Conservation (phyloP, 192 early-diverging fungal genomes). For the Linnemannia elongata region DNA sequence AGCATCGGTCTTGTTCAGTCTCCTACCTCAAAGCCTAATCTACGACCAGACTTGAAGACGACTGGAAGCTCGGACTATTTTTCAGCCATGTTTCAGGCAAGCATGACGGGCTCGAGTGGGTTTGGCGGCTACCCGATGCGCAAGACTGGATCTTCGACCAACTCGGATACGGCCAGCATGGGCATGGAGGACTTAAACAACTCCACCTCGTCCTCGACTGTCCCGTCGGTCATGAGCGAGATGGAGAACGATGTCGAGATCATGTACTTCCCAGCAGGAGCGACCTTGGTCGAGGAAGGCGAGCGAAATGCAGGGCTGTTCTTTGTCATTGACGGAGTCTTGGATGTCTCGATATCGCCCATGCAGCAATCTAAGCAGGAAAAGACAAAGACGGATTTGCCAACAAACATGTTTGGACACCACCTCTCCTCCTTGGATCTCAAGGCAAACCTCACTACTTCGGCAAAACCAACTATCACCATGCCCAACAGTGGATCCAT, state of each 20-base stretch:
- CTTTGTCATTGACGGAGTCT: conserved; percentile 92
- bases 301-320: conserved; percentile 88
- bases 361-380: conserved; percentile 38
- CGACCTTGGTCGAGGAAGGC: conserved; percentile 84
- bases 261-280: conserved; percentile 80
- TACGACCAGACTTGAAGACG: conserved; percentile 35
- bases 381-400: background rate
- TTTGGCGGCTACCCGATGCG: conserved; percentile 29
- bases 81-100: conserved; percentile 51
- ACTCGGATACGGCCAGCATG: conserved; percentile 27
- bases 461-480: conserved; percentile 9
- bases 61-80: conserved; percentile 54
- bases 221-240: conserved; percentile 41
- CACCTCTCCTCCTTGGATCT: conserved; percentile 32
- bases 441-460: conserved; percentile 21
- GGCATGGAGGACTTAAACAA: conserved; percentile 34
- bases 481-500: conserved; percentile 24
- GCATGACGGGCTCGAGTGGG: conserved; percentile 12
- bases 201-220: conserved; percentile 44
- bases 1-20: conserved; percentile 67
- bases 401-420: conserved; percentile 47
- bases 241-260: conserved; percentile 79
- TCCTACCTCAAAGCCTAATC: conserved; percentile 1
- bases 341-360: conserved; percentile 77
- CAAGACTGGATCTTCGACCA: conserved; percentile 40